Conservation (phyloP, 2,329 filamentous ascomycete species). For the Cladobotryum protrusum region DNA sequence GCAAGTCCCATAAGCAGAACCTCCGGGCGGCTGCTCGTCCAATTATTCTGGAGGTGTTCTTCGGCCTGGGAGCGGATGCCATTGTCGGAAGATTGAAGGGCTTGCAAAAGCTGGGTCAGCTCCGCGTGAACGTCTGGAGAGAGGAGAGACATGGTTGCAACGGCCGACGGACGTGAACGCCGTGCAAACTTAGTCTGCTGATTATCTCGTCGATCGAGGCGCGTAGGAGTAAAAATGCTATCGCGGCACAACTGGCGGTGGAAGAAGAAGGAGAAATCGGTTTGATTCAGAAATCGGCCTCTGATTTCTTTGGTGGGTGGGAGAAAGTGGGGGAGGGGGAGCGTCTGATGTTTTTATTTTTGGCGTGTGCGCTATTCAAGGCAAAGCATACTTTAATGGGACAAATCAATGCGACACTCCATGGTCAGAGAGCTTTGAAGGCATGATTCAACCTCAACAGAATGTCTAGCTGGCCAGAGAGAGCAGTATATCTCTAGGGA, state of each 20-base stretch:
- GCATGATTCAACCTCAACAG: not conserved
- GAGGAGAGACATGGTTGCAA: slow-evolving; percentile 65
- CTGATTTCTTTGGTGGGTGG: slow-evolving; percentile 17
- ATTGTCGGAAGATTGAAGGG: slow-evolving; percentile 87
- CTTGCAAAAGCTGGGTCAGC: slow-evolving; percentile 79
- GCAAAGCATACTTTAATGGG: not conserved
- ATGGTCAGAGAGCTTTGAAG: not conserved
- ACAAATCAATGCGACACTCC: not conserved
- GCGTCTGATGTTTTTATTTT: slow-evolving; percentile 5
- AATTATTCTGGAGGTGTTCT: slow-evolving; percentile 84
- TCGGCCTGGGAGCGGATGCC: slow-evolving; percentile 77
- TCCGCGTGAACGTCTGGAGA: slow-evolving; percentile 77
- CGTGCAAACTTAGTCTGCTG: slow-evolving; percentile 16
- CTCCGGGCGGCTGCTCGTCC: slow-evolving; percentile 76
- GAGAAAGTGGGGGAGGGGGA: slow-evolving; percentile 22
- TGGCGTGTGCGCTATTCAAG: slow-evolving; percentile 4
- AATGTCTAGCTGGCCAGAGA: not conserved
- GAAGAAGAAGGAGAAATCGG: slow-evolving; percentile 8
- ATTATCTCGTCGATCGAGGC: slow-evolving; percentile 9
- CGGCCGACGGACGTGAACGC: slow-evolving; percentile 18
- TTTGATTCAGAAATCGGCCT: slow-evolving; percentile 4
- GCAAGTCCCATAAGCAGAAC: slow-evolving; percentile 88
- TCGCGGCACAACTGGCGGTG: slow-evolving; percentile 9
- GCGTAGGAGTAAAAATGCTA: slow-evolving; percentile 3
- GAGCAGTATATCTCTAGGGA: not conserved